Base-by-base conservation (phyloP, 176 grass and related monocot species). In the Ampelocalamus luodianensis region DNA sequence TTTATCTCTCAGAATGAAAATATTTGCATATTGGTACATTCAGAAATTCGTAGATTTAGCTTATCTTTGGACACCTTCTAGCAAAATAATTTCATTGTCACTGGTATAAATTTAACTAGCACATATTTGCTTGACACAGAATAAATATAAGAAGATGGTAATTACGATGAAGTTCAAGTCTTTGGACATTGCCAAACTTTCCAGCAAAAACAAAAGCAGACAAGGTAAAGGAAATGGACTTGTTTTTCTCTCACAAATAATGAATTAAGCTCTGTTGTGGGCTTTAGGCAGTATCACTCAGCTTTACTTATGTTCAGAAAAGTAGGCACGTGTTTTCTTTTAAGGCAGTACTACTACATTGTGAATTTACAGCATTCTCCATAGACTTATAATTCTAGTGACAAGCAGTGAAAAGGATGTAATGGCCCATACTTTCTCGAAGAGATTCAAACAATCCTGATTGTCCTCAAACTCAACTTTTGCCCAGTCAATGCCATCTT, bases 381-480 rank as follows among this genome's bases (percentile, higher is more conserved):
- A 4, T 63, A 26, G 38, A 34, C 24, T 40, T 9, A 62, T 50
- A 72, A 46, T 58, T 48, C 3, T 79, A 45, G 46, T 76, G 45
- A 50, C 24, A 65, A 56, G 26, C 22, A 69, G 39, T 62, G n/a
- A 79, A 78, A 54, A 82, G 4, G 44, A 56, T 72, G n/a, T 18
- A 80, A 24, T 50, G 68, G 14, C 12, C 36, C 90, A 65, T 92
- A 95, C 93, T 89, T 96, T 99, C 78, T 99, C 96, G 40, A 99
- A 96, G 65, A 99, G 86, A 89, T 92, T 92, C 74, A 99, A 86
- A 79, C 96, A 96, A 50, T 92, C 90, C 83, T 95, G 83, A 53
- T 99, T 99, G 75, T 99, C 96, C 78, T 96, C 96, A 84, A 99
- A 99, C 36, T 99, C 91, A 83, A 99, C 96, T 74, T 99, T 99